Conservation (phyloP, 2,329 filamentous ascomycete species). For the Fusarium tjaetaba region DNA sequence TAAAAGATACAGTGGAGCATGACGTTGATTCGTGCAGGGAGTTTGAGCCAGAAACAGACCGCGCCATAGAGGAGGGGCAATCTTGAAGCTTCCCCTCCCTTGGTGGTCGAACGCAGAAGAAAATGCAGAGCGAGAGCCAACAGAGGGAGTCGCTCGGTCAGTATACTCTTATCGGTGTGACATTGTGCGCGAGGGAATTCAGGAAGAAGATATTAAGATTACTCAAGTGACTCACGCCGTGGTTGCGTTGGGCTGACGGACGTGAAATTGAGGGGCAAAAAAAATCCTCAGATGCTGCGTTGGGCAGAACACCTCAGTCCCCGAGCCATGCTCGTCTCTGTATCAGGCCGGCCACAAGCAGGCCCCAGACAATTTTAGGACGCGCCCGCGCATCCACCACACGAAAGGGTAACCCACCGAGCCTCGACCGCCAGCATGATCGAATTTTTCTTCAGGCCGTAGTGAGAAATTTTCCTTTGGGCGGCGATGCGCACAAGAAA, state of each 20-base stretch:
- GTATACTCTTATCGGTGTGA: background rate
- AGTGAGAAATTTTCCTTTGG: slow-evolving; percentile 42
- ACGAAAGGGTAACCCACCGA: slow-evolving; percentile 28
- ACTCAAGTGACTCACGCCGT: slow-evolving; percentile 43
- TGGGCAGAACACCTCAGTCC: slow-evolving; percentile 43
- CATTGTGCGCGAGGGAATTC: background rate
- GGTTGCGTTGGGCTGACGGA: slow-evolving; percentile 42
- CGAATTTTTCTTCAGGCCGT: slow-evolving; percentile 39
- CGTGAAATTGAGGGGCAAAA: slow-evolving; percentile 36
- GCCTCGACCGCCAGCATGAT: slow-evolving; percentile 37
- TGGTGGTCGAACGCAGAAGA: slow-evolving; percentile 21
- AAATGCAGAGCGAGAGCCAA: background rate
- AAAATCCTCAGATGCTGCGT: slow-evolving; percentile 26
- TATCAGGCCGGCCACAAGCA: slow-evolving; percentile 24
- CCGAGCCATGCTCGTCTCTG: slow-evolving; percentile 5
- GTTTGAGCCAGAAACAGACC: slow-evolving; percentile 36
- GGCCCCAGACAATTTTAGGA: slow-evolving; percentile 30
- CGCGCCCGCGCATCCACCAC: slow-evolving; percentile 31
- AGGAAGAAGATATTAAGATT: background rate
- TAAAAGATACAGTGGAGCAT: slow-evolving; percentile 43
- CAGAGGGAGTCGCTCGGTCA: background rate
- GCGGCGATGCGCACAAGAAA: slow-evolving; percentile 26
- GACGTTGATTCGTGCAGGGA: slow-evolving; percentile 45
- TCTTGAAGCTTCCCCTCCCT: slow-evolving; percentile 34
- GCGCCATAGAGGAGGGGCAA: slow-evolving; percentile 41